Evolutionary conservation across 805 yeast genomes (phyloP), one percentile per base, ranked within the genome.

Genomic region (Clavispora santaluciae): DNA sequence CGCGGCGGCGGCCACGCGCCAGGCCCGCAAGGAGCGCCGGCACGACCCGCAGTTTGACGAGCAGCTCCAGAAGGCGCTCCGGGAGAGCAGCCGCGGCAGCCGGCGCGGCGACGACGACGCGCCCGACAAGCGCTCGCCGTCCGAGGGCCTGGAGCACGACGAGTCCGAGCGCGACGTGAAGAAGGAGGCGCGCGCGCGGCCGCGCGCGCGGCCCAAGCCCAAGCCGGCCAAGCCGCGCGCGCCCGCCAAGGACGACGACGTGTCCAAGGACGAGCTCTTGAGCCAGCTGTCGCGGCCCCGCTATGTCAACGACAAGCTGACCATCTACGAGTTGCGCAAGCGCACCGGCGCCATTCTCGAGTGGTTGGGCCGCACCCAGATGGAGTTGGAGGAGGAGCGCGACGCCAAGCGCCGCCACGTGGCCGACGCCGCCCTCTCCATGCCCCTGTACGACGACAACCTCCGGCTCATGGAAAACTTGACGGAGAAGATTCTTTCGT

Each of bases 321-420:
- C 89, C 3, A 61, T 90, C 45, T 75, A 77, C 51, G 99, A 91
- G 60, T 83, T 91, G 86, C 76, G 89, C 42, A 80, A 87, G 55
- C 75, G 99, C 44, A 85, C 89, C 2, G 83, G 87, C 2, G 95
- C 96, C 1, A 91, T 91, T 16, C 66, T 91, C 52, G 98, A 93
- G 63, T 93, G 90, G 73, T 76, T 91, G 20, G 87, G 90, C 10
- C 73, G 95, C 39, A 85, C 95, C 1, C 96, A 89, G 60, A 63
- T 82, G 46, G 98, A 91, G 55, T 65, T 91, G 45, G 81, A 83
- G 35, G 77, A 76, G 39, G 96, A 89, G 51, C 33, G 45, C 13
- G 53, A 45, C 13, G 22, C 20, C 9, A 49, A 50, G 28, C 23
- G 42, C 15, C 35, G 35, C 20, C 51, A 44, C 34, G 45, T 41